These are phyloP conservation scores for Phyllosticta ampelicida DNA, from an alignment of 2,329 filamentous ascomycete genomes.

Conservation along the genomic window DNA sequence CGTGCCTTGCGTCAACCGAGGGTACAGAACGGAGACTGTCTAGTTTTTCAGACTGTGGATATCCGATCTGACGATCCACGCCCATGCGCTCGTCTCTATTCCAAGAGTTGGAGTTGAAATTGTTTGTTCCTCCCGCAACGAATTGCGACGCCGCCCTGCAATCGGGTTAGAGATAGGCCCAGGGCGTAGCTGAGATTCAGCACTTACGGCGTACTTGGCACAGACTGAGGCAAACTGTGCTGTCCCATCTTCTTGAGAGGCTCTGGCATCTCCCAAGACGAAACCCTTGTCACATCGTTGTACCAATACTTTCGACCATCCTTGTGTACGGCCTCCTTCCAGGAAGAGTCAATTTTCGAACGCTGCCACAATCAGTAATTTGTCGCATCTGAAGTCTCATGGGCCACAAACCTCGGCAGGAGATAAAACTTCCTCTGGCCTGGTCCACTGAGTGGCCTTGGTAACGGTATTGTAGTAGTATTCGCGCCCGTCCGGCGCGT, in stretches of 20 bases:
- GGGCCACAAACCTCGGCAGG: slow-evolving; percentile 55
- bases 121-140: slow-evolving; percentile 46
- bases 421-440: slow-evolving; percentile 81
- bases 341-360: slow-evolving; percentile 70
- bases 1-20: slow-evolving; percentile 39
- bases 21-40: slow-evolving; percentile 11
- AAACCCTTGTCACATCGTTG: slow-evolving; percentile 83
- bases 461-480: slow-evolving; percentile 89
- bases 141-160: slow-evolving; percentile 39
- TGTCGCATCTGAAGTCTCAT: slow-evolving; percentile 11
- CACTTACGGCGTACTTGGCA: slow-evolving; percentile 36
- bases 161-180: not conserved
- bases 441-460: slow-evolving; percentile 87
- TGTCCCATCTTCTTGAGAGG: slow-evolving; percentile 26
- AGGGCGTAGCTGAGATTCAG: slow-evolving; percentile 18
- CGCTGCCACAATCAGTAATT: slow-evolving; percentile 43
- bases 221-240: slow-evolving; percentile 38
- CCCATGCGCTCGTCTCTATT: slow-evolving; percentile 24
- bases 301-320: slow-evolving; percentile 89
- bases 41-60: slow-evolving; percentile 19
- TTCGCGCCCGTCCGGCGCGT: slow-evolving; percentile 66
- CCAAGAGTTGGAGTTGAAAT: slow-evolving; percentile 21
- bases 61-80: slow-evolving; percentile 37
- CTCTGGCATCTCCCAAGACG: slow-evolving; percentile 88
- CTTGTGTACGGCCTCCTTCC: slow-evolving; percentile 84